phyloP scores from a whole-genome alignment of 768 basidiomycete genomes.

The Polyporus arcularius region DNA sequence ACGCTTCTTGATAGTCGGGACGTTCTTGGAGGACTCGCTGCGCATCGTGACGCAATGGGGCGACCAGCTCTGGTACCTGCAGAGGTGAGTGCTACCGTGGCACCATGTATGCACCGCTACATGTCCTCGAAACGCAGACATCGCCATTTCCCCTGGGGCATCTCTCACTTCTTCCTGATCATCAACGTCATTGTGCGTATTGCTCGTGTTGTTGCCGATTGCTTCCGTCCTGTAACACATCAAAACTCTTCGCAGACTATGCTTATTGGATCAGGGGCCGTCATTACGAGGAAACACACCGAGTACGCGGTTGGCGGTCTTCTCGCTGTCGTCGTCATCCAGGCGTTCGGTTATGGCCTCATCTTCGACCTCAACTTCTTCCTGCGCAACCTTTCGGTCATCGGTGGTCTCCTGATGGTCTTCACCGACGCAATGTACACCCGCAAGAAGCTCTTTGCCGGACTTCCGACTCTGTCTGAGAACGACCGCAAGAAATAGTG shows the following conservation, averaged over 20 bases:
- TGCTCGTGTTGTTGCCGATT: background rate
- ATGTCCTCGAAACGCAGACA: constrained; percentile 54
- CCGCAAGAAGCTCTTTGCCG: constrained; percentile 86
- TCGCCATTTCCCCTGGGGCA: constrained; percentile 92
- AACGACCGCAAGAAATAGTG: constrained; percentile 99
- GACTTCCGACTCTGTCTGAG: constrained; percentile 86
- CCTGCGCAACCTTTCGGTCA: constrained; percentile 97
- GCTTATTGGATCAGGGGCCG: constrained; percentile 78
- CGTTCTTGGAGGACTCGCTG: constrained; percentile 95
- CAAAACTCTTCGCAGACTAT: constrained; percentile 62
- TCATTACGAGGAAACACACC: constrained; percentile 85
- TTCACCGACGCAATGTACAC: constrained; percentile 94
- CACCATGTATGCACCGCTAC: background rate
- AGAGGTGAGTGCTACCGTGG: constrained; percentile 62
- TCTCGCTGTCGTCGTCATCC: constrained; percentile 86
- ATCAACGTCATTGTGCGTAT: constrained; percentile 85
- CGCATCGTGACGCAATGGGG: constrained; percentile 93
- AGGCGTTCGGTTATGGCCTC: constrained; percentile 98
- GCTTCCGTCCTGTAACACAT: background rate
- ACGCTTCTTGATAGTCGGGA: constrained; percentile 95
- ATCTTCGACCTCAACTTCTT: constrained; percentile 99
- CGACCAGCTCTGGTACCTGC: constrained; percentile 98
- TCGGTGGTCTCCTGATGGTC: constrained; percentile 98
- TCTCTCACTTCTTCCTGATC: constrained; percentile 91
- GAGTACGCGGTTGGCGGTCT: constrained; percentile 91